A percentile compares a stretch with the other conserved stretches of the same genome.
phyloP scores from a whole-genome alignment of 176 grass and related monocot species.

The Pharus latifolius region DNA sequence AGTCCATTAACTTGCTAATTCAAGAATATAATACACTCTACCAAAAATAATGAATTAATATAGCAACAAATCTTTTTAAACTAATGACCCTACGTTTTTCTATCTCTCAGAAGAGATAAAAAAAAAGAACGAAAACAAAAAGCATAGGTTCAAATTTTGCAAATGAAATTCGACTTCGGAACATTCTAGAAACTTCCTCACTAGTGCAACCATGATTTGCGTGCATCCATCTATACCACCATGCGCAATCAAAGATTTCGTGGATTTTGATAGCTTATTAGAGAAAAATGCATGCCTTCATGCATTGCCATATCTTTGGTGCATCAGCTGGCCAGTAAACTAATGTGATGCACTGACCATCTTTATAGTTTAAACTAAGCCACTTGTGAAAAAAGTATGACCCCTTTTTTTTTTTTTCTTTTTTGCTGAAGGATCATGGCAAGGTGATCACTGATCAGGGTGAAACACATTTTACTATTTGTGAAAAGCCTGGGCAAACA shows the following conservation, averaged over 20 bases:
- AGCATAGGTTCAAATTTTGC: too few relatives aligned
- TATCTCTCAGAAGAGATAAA: too few relatives aligned
- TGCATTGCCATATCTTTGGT: background rate
- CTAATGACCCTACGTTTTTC: too few relatives aligned
- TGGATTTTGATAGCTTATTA: conserved; percentile 2
- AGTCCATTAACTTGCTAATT: too few relatives aligned
- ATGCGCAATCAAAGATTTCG: conserved; percentile 17
- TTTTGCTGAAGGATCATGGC: conserved; percentile 16
- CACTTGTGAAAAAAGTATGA: conserved; percentile 3
- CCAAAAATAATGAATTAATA: too few relatives aligned
- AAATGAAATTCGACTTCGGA: background rate
- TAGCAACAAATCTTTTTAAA: too few relatives aligned
- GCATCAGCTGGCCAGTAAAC: conserved; percentile 10
- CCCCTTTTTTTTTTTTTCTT: too few relatives aligned
- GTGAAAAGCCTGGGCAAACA: background rate
- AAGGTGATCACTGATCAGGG: conserved; percentile 16
- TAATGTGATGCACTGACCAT: background rate
- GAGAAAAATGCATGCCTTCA: background rate
- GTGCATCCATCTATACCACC: background rate
- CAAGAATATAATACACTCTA: too few relatives aligned
- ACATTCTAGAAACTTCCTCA: background rate
- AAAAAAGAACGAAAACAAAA: too few relatives aligned
- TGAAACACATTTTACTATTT: background rate
- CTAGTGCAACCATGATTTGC: background rate
- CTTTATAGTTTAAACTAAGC: background rate